Base-by-base conservation (phyloP, 306 rosid species). In the Lotus japonicus region DNA sequence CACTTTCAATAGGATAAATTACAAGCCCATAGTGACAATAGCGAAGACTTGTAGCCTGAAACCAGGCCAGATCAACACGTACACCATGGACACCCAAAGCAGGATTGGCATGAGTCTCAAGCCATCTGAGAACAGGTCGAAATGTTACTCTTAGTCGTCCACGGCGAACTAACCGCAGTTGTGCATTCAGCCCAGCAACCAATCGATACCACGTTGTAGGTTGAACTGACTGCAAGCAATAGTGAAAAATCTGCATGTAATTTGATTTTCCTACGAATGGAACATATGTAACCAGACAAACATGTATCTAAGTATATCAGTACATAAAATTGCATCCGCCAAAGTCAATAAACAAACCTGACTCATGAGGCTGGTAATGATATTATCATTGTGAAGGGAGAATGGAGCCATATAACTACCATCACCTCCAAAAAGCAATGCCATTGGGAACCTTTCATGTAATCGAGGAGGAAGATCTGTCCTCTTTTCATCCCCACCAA, bases 401-500 rank as follows among this genome's bases (percentile, higher is more conserved):
- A 88, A 95, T 77, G 99, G 89, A 62, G 96, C 92, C 99, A 91
- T 87, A 72, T 87, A 95, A 66, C 95, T 90, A 81, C 97, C 99
- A 84, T 95, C 99, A 57, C 99, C 99, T 46, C 97, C 97, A 75
- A 90, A 95, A 74, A 87, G 90, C 59, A 95, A 76, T 41, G 95
- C 76, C 80, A 95, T 75, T 13, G 99, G 99, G 66, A 88, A 83
- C 75, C 97, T 87, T 80, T 84, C 89, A 64, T 64, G 67, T 73
- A 95, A 83, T 75, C 84, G 89, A 39, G 97, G 94, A 77, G 97
- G 97, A 77, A 95, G 91, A 84, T 95, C 99, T 14, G 71, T 70
- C 83, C 99, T 88, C 88, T 91, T 95, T 67, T 95, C 99, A 77
- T 95, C 99, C 62, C 97, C 99, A 46, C 99, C 99, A 56, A 95